Evolutionary conservation across 2,329 filamentous ascomycete species (phyloP), one percentile per base, ranked within the genome.

Genomic region (Pseudopithomyces chartarum): DNA sequence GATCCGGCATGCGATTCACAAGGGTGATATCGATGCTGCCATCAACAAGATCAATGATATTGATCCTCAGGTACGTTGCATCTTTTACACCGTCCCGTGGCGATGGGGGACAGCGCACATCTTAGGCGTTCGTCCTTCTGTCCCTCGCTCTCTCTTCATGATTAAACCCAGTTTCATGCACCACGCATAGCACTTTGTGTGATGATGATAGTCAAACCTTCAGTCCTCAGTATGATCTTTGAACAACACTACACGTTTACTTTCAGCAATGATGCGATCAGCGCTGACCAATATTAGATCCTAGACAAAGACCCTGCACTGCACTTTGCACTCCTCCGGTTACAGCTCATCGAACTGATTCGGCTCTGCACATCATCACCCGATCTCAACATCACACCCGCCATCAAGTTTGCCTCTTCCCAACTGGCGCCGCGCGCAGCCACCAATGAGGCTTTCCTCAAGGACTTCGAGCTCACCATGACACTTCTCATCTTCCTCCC

Each of bases 91-190:
- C 42, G 19, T 54, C 33, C 38, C n/a, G 26, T 29, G 26, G 26
- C 26, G 26, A 29, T 29, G 26, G 26, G 26, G 26, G 26, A 8
- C 26, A 29, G 26, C 26, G 26, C 26, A 29, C 26, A 29, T 5
- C 8, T 29, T 8, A 8, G 4, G 26, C 26, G 26, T 29, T 29
- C 5, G 26, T 29, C 8, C 8, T 8, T 29, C 26, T 8, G 26
- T 29, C 33, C 40, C 44, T 22, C 36, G 19, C 59, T 65, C 40
- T 80, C 85, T 84, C 22, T 51, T 85, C 79, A 93, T 95, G 95
- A 99, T 99, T 97, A 97, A 83, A 91, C 83, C 85, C 64, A 90
- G 84, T 93, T 87, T 96, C 94, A 99, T 99, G 95, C 95, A 99
- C 95, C 95, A 99, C 95, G 92, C 95, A 92, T 95, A 98, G 86